Evolutionary conservation across 2,329 filamentous ascomycete species (phyloP).

Genomic region (Endoconidiophora polonica): DNA sequence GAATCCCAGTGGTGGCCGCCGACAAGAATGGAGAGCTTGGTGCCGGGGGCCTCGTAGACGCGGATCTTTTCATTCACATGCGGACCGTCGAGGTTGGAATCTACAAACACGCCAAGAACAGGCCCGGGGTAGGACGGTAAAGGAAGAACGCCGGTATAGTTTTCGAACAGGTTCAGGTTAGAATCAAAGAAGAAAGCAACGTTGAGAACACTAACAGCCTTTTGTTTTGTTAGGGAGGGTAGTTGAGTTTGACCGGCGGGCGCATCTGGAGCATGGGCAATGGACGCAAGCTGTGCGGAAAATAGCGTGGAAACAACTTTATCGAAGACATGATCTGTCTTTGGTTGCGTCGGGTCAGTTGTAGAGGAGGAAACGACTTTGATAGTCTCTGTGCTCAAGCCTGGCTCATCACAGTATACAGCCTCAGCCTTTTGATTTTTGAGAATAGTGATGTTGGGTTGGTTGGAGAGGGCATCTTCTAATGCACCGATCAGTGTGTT

Average conservation of each 20-base stretch:
- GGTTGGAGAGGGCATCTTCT: slow-evolving; percentile 3
- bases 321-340: slow-evolving; percentile 24
- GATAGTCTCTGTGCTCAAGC: neutral
- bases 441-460: slow-evolving; percentile 8
- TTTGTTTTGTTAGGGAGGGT: slow-evolving; percentile 34
- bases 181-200: slow-evolving; percentile 75
- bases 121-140: slow-evolving; percentile 63
- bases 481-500: slow-evolving; percentile 36
- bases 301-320: slow-evolving; percentile 51
- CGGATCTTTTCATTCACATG: slow-evolving; percentile 29
- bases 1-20: slow-evolving; percentile 84
- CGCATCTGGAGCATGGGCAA: slow-evolving; percentile 14
- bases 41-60: slow-evolving; percentile 37
- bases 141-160: slow-evolving; percentile 84
- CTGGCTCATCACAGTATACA: neutral
- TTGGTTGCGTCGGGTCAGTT: neutral
- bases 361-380: slow-evolving; percentile 1
- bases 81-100: slow-evolving; percentile 41
- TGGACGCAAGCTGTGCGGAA: slow-evolving; percentile 26
- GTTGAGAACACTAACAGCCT: slow-evolving; percentile 70
- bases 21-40: slow-evolving; percentile 85
- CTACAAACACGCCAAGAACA: slow-evolving; percentile 83
- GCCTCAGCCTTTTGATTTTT: slow-evolving; percentile 15
- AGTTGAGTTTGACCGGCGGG: slow-evolving; percentile 21
- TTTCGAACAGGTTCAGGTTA: slow-evolving; percentile 40